Evolutionary conservation across 495 filamentous ascomycete species (phyloP).

Genomic region (Friedmanniomyces endolithicus): DNA sequence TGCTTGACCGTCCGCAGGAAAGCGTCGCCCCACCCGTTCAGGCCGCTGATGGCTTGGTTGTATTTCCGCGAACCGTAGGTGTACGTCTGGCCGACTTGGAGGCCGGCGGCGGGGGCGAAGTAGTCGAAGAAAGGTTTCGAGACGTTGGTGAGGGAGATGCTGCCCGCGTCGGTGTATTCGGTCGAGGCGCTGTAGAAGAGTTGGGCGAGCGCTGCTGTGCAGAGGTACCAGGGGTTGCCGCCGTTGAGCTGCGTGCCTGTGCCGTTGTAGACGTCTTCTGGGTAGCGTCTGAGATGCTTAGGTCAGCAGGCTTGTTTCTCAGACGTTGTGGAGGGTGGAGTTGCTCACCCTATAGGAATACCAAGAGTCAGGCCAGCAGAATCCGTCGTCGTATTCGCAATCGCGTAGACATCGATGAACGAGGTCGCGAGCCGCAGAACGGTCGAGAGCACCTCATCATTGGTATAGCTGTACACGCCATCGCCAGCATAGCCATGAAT

Average conservation of each 20-base stretch:
- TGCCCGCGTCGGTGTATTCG: constrained; percentile 10
- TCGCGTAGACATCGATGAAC: constrained; percentile 19
- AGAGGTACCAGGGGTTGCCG: constrained; percentile 39
- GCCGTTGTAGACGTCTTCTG: constrained; percentile 37
- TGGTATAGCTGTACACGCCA: constrained; percentile 19
- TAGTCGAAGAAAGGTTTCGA: constrained; percentile 22
- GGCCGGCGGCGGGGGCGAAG: constrained; percentile 16
- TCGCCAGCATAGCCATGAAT: constrained; percentile 22
- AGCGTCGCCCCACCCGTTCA: constrained; percentile 24
- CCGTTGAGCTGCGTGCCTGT: constrained; percentile 25
- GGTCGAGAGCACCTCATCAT: constrained; percentile 15
- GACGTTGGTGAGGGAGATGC: constrained; percentile 16
- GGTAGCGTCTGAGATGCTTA: constrained; percentile 25
- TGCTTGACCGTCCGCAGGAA: constrained; percentile 21
- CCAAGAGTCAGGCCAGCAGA: constrained; percentile 10
- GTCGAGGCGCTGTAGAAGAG: constrained; percentile 16
- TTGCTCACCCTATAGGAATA: constrained; percentile 18
- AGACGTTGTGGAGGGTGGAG: not conserved
- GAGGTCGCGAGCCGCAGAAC: constrained; percentile 16
- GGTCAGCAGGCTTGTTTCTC: not conserved
- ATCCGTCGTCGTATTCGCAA: constrained; percentile 15
- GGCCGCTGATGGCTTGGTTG: constrained; percentile 7
- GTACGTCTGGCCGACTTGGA: constrained; percentile 15
- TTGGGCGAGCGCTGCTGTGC: constrained; percentile 25
- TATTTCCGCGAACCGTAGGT: constrained; percentile 6